Base-by-base conservation (phyloP, 257 asterid genomes). In the Fraxinus excelsior region DNA sequence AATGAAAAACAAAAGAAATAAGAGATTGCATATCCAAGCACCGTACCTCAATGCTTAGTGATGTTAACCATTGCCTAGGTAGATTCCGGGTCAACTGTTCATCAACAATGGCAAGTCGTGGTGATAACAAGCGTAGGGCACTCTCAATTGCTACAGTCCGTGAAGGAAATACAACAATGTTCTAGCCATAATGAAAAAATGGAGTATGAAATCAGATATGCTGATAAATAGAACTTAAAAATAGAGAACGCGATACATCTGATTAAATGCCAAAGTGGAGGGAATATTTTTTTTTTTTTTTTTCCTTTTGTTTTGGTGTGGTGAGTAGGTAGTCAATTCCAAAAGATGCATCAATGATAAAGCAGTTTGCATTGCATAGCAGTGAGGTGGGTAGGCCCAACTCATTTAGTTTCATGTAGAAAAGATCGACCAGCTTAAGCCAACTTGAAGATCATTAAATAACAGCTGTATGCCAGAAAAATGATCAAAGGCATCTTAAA, bases 121-220 rank as follows among this genome's bases (percentile, higher is more conserved):
- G 97, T 72, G 94, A 92, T 84, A 94, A 89, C 84, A 94, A 80
- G 32, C 92, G 96, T 79, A 94, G 81, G 72, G 90, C 88, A 90
- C 93, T 93, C 85, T 93, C 98, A 76, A 91, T 93, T 37, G 96
- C 98, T 83, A 89, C 97, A 51, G 92, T 84, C 85, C 97, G 89
- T 73, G 98, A 91, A 67, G 98, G 97, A 85, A 93, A 93, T 80
- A 91, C 90, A 75, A 91, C 92, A 80, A 91, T 86, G 74, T 93
- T 92, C 97, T 94, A 76, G 72, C 77, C 81, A 81, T 46, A 76
- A 66, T 75, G 44, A 60, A 46, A 46, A 65, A 74, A 49, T 74
- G 85, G 69, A 34, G 83, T 46, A 28, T 40, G 56, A 77, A 70
- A 70, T 82, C 40, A 81, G 88, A 69, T 62, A 72, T 37, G 5